Evolutionary conservation across 495 filamentous ascomycete genomes (phyloP), one percentile per base, ranked within the genome.

Genomic region (Talaromyces stipitatus): DNA sequence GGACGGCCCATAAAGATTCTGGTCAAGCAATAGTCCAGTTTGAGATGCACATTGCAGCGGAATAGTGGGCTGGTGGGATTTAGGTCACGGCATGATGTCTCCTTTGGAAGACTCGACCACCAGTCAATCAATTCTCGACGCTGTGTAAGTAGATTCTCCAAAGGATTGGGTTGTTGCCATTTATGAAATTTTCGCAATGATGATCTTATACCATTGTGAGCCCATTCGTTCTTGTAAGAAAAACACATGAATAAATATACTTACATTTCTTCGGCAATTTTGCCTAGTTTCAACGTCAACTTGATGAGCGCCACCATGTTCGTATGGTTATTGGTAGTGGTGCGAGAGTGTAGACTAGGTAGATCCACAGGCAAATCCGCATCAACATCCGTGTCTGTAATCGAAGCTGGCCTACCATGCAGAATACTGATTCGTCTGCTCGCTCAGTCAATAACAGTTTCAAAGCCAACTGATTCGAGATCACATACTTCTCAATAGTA

Each of bases 1-100:
- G 75, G 74, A 1, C 77, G 73, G 8, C 77, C 77, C 38, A 78
- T 72, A 54, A 76, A 80, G 18, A 80, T 71, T 5, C 74, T 62
- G 0, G 74, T 74, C 18, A 78, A 65, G 52, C 75, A 77, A 55
- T 76, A 80, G 55, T 79, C 74, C 20, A 80, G 62, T 46, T 78
- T 77, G 11, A 80, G 62, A 50, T 80, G 77, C 3, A 79, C 68
- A 46, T 78, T 76, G n/a, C 72, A 67, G 14, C 77, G 69, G 56
- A 78, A 76, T 2, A 73, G 61, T 11, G 72, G 68, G 11, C 72
- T 70, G 8, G 56, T 41, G 2, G 75, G 69, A 43, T 69, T 73
- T 23, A 76, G 61, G 30, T 77, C 72, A 30, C 69, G 65, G 50
- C 73, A 75, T 32, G 66, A 63, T 1, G 68, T 72, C 52, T 78